A percentile compares a stretch with the other conserved stretches of the same genome.
Conservation (phyloP, 2,329 filamentous ascomycete species). For the Elsinoe necatrix region DNA sequence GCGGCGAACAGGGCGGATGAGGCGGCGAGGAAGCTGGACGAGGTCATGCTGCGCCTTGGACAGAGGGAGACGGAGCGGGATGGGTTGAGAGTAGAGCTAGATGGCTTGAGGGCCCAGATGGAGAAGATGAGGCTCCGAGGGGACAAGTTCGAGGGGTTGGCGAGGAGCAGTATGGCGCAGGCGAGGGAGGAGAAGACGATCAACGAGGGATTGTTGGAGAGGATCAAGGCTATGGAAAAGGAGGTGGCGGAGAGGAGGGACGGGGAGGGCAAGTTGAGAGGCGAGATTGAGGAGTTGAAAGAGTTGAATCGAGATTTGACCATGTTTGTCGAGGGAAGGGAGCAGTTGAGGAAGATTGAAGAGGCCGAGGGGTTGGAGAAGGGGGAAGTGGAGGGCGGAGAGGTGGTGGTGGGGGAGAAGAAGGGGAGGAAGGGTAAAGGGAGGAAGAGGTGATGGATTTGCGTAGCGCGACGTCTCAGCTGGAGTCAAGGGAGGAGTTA, state of each 20-base stretch:
- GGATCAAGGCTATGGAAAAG: conserved; percentile 62
- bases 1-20: conserved; percentile 60
- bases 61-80: conserved; percentile 48
- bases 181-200: conserved; percentile 82
- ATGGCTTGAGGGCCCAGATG: conserved; percentile 63
- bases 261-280: conserved; percentile 34
- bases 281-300: conserved; percentile 61
- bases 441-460: conserved; percentile 25
- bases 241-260: conserved; percentile 49
- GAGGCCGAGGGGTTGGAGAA: conserved; percentile 71
- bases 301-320: conserved; percentile 81
- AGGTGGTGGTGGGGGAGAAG: conserved; percentile 63
- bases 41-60: conserved; percentile 44
- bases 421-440: conserved; percentile 39
- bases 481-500: background rate
- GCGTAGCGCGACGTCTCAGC: too few relatives aligned
- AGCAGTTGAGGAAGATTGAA: conserved; percentile 68
- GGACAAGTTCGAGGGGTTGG: conserved; percentile 64
- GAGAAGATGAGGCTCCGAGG: conserved; percentile 60
- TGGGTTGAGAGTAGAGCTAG: conserved; percentile 48
- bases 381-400: conserved; percentile 52
- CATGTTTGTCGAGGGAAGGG: conserved; percentile 78
- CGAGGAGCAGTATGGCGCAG: conserved; percentile 64
- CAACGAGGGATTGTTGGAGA: conserved; percentile 67
- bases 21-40: conserved; percentile 45